A percentile compares a stretch with the other conserved stretches of the same genome.
Evolutionary conservation across 2,329 filamentous ascomycete species (phyloP).

Genomic region (Lachnellula hyalina): DNA sequence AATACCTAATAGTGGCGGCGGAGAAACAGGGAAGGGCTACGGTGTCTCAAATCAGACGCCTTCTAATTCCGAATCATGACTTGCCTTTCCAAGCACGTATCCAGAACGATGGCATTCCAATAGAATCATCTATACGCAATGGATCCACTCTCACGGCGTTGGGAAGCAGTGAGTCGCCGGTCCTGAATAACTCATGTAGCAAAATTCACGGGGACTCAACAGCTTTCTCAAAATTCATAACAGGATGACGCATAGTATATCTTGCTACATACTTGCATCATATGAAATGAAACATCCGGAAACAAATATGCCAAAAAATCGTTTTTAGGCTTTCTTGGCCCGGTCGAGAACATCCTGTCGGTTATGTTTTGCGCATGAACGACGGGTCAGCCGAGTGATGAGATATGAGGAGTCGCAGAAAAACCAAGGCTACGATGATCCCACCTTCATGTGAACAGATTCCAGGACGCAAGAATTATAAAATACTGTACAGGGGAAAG

Average conservation of each 20-base stretch:
- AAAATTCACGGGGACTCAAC: too few species aligned
- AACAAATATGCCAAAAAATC: background rate
- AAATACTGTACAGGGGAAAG: background rate
- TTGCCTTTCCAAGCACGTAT: background rate
- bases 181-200: background rate
- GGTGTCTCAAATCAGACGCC: background rate
- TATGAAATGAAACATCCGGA: too few species aligned
- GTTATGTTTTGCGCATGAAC: constrained; percentile 7
- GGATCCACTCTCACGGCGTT: background rate
- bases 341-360: constrained; percentile 8
- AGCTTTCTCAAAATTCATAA: constrained; percentile 1
- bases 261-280: background rate
- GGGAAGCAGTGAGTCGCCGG: background rate
- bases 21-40: background rate
- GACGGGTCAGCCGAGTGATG: constrained; percentile 9
- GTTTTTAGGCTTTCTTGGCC: constrained; percentile 6
- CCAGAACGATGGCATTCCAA: background rate
- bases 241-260: constrained; percentile 2
- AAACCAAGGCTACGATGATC: background rate
- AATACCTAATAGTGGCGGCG: background rate
- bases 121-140: background rate
- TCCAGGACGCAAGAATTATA: background rate
- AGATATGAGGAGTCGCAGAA: background rate
- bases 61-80: constrained; percentile 2
- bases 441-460: background rate